Conservation (phyloP, 345 rosid genomes). For the Brassica juncea region DNA sequence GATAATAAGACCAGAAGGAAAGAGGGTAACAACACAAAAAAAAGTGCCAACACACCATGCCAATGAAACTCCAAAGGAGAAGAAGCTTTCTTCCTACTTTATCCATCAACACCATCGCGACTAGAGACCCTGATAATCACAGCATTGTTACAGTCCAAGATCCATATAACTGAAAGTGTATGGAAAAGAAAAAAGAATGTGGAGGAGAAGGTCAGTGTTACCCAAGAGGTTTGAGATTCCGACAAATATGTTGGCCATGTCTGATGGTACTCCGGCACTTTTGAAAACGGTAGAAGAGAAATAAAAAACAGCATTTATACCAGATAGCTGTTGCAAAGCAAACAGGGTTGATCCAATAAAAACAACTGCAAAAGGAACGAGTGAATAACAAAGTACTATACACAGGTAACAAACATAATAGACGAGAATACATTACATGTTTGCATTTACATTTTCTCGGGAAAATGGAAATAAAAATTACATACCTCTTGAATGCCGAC, state of each 20-base stretch:
- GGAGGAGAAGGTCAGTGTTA: slow-evolving; percentile 33
- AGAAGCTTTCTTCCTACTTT: slow-evolving; percentile 79
- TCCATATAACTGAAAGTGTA: neutral
- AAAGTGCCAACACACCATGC: slow-evolving; percentile 58
- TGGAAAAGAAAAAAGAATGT: neutral
- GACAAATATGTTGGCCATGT: slow-evolving; percentile 66
- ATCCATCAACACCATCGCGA: slow-evolving; percentile 96
- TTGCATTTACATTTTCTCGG: slow-evolving; percentile 15
- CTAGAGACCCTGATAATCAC: slow-evolving; percentile 60
- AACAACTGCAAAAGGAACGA: slow-evolving; percentile 96
- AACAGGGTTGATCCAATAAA: slow-evolving; percentile 99
- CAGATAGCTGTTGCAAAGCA: slow-evolving; percentile 99
- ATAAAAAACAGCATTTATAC: slow-evolving; percentile 98
- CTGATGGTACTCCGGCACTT: slow-evolving; percentile 89
- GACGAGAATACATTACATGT: slow-evolving; percentile 1
- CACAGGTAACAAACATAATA: slow-evolving; percentile 26
- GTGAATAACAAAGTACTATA: slow-evolving; percentile 64
- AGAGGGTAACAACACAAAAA: neutral
- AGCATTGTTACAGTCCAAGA: neutral
- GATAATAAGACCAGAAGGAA: neutral
- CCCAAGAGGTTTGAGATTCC: slow-evolving; percentile 86
- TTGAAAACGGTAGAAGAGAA: slow-evolving; percentile 98
- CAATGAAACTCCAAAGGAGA: slow-evolving; percentile 77
- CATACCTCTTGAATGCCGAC: slow-evolving; percentile 87
- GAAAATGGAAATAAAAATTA: slow-evolving; percentile 8